Evolutionary conservation across 495 filamentous ascomycete genomes (phyloP).

Genomic region (Aspergillus nanangensis): DNA sequence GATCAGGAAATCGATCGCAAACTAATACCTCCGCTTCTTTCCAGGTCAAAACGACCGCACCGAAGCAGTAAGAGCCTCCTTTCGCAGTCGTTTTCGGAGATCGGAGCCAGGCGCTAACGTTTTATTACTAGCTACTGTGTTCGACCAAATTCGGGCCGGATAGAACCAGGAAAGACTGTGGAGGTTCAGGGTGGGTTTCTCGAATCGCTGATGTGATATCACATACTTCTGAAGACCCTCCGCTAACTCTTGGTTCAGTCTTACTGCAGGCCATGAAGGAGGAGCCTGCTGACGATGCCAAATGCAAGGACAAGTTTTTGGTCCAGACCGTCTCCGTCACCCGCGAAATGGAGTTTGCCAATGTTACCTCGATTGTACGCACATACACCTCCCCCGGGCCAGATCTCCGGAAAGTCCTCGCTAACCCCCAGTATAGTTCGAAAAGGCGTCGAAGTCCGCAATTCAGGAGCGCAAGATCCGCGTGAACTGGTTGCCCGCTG

Average conservation of each 20-base stretch:
- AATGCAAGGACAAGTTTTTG: slow-evolving; percentile 96
- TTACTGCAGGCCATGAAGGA: slow-evolving; percentile 97
- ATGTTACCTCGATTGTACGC: slow-evolving; percentile 74
- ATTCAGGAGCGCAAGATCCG: slow-evolving; percentile 95
- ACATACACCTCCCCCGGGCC: neutral
- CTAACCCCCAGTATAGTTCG: slow-evolving; percentile 45
- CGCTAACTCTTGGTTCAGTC: slow-evolving; percentile 45
- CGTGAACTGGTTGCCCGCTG: slow-evolving; percentile 68
- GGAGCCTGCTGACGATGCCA: slow-evolving; percentile 77
- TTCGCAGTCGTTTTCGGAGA: slow-evolving; percentile 1
- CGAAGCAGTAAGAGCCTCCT: slow-evolving; percentile 82
- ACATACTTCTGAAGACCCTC: neutral
- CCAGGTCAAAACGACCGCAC: slow-evolving; percentile 97
- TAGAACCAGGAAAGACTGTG: slow-evolving; percentile 81
- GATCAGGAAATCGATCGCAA: slow-evolving; percentile 7
- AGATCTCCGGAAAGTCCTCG: neutral
- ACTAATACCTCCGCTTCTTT: slow-evolving; percentile 15
- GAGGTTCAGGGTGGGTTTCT: slow-evolving; percentile 79
- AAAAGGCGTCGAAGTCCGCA: slow-evolving; percentile 67
- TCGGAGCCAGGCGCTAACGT: too few relatives aligned
- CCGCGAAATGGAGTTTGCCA: slow-evolving; percentile 75
- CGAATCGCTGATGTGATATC: neutral
- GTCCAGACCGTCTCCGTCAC: slow-evolving; percentile 90
- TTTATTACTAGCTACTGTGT: slow-evolving; percentile 99
- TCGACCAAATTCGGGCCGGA: slow-evolving; percentile 91